Evolutionary conservation across 768 basidiomycete species (phyloP).

Genomic region (Suillus tomentosus): DNA sequence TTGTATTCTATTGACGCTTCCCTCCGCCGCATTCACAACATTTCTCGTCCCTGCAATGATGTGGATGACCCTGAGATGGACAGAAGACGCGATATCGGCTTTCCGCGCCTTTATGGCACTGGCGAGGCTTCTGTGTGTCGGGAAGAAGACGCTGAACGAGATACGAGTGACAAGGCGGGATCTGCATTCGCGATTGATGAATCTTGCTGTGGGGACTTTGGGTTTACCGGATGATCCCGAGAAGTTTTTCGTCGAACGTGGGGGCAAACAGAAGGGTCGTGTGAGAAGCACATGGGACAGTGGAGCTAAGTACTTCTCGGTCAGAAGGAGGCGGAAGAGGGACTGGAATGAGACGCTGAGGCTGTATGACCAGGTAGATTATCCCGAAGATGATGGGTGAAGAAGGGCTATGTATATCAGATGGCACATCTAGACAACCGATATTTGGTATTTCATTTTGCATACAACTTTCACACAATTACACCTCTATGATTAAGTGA

Average conservation of each 20-base stretch:
- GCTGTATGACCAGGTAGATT: slow-evolving; percentile 82
- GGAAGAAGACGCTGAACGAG: slow-evolving; percentile 53
- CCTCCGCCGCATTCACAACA: slow-evolving; percentile 56
- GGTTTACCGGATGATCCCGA: slow-evolving; percentile 74
- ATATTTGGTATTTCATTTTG: background rate
- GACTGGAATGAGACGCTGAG: slow-evolving; percentile 90
- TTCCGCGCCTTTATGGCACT: slow-evolving; percentile 74
- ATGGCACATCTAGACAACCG: background rate
- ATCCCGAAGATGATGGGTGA: slow-evolving; percentile 62
- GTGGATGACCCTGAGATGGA: slow-evolving; percentile 91
- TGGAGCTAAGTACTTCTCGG: slow-evolving; percentile 74
- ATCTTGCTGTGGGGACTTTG: slow-evolving; percentile 56
- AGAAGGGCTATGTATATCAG: slow-evolving; percentile 35
- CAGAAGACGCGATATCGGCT: slow-evolving; percentile 81
- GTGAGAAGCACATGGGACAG: slow-evolving; percentile 69
- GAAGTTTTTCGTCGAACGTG: slow-evolving; percentile 55
- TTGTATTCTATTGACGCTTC: slow-evolving; percentile 60
- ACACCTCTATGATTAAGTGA: background rate
- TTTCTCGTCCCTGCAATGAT: slow-evolving; percentile 70
- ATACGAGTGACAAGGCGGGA: slow-evolving; percentile 56
- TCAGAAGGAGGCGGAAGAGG: slow-evolving; percentile 75
- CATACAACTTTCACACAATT: background rate
- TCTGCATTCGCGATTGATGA: slow-evolving; percentile 67
- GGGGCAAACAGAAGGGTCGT: slow-evolving; percentile 72
- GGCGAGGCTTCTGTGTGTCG: slow-evolving; percentile 60